Evolutionary conservation across 2,329 filamentous ascomycete species (phyloP), one percentile per base, ranked within the genome.

Genomic region (Xylaria sp.): DNA sequence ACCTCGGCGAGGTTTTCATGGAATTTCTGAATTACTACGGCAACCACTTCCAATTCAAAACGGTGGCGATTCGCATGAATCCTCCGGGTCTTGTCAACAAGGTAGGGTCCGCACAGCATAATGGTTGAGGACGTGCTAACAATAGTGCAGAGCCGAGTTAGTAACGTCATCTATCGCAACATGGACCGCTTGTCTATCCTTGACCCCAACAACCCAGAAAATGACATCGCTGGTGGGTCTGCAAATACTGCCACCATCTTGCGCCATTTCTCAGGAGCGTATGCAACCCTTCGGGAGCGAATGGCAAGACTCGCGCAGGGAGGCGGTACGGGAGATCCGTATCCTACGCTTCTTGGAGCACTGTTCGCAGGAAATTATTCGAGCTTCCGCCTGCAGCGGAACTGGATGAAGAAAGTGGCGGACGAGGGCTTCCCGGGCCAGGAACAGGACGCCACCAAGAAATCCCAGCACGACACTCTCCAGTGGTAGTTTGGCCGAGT

Each of bases 1-100:
- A 95, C 62, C 81, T 96, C 1, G 92, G 92, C 11, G 84, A 92
- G 62, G 77, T 95, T 48, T 78, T 99, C 8, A 83, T 97, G 72
- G 85, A 92, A 57, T 97, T 99, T 69, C 84, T 99, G 22, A 85
- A 95, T 57, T 83, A 95, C 13, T 99, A 96, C 66, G 94, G 94
- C 22, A 90, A 90, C 57, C 79, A 85, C 44, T 94, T 97, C 67
- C 82, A 94, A 63, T 85, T 87, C 52, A 71, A 80, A 26, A 79
- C 73, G 1, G 83, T 87, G 20, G 91, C 90, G 8, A 94, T 99
- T 63, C 81, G 83, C 38, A 79, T 97, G 68, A 81, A 88, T 18
- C 88, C 88, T 1, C 90, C 91, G 0, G 83, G 83, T 6, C 90
- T 90, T 65, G 80, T 93, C 55, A 78, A 83, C 61, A 97, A 97